Conservation (phyloP, 768 basidiomycete species). For the Galerina marginata region DNA sequence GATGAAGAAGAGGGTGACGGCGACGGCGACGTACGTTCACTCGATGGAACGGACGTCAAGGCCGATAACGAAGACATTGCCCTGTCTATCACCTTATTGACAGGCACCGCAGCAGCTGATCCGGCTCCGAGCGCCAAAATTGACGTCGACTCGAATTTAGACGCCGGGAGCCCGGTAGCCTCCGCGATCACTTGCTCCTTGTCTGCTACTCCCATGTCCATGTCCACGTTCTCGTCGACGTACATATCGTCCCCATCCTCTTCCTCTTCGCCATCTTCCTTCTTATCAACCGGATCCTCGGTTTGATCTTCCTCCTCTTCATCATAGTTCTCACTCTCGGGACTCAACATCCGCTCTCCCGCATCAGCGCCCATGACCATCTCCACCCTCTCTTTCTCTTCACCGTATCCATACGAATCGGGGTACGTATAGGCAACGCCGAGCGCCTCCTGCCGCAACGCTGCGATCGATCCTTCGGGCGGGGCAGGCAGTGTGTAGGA, state of each 20-base stretch:
- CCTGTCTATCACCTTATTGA: no score
- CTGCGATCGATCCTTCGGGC: conserved; percentile 22
- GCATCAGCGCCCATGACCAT: conserved; percentile 20
- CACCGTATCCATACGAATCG: neutral
- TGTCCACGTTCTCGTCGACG: neutral
- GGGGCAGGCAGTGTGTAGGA: conserved; percentile 20
- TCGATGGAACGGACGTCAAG: no score
- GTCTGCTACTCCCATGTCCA: neutral
- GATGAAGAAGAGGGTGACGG: no score
- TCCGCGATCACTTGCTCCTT: neutral
- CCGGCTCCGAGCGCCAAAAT: neutral
- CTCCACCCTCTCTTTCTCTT: neutral
- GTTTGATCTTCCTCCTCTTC: neutral
- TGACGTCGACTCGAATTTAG: neutral
- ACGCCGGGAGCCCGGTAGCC: neutral
- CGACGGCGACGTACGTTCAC: no score
- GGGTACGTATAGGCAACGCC: neutral
- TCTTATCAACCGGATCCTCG: neutral
- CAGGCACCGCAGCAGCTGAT: no score
- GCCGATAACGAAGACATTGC: no score
- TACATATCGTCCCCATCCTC: conserved; percentile 4
- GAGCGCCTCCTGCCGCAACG: conserved; percentile 12
- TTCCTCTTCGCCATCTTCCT: conserved; percentile 1
- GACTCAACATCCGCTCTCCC: conserved; percentile 19
- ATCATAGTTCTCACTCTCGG: conserved; percentile 13